Base-by-base conservation (phyloP, 208 protist genomes). In the Acanthamoeba rhysodes region DNA sequence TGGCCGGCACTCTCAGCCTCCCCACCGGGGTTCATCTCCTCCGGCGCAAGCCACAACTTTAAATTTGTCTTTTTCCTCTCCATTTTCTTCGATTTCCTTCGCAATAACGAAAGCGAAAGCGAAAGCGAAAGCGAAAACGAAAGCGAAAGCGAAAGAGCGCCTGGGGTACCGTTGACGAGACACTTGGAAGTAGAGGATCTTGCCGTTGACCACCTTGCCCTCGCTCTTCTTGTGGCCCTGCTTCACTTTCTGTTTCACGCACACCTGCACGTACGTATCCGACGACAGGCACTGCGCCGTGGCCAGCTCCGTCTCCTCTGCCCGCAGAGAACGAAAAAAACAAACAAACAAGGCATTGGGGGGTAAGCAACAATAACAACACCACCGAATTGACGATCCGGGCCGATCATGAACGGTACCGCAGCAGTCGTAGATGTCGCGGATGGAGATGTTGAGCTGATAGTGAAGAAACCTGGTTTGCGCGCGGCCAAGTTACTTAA, bases 361-460 rank as follows among this genome's bases (percentile, higher is more conserved):
- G 22, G 22, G 29, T n/a, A 12, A 37, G 9, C 1, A 9, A 57
- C 50, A 57, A 18, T 7, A 57, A 37, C 66, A 27, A 72, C 9
- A 72, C 3, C 29, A 41, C 1, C 37, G 4, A 4, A 4, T 41
- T 3, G 1, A 4, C 37, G 37, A 4, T 41, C 37, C 37, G 1
- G 37, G 37, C 37, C 37, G 37, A 41, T 41, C 37, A 41, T 41
- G 37, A 41, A 41, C 1, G 22, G 37, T 82, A 82, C 78, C 78
- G 22, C 48, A 87, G 50, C 78, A 87, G 24, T 87, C 78, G 29
- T 87, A 87, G 78, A 87, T 87, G 53, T 87, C 78, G 9, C 78
- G 78, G 29, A 87, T 87, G 4, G 78, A 87, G 41, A 87, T 87
- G 78, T 87, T 87, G 78, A 87, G 78, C 48, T 87, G 78, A 32